Base-by-base conservation (phyloP, 1,284 basidiomycete genomes). In the Ustilago trichophora region DNA sequence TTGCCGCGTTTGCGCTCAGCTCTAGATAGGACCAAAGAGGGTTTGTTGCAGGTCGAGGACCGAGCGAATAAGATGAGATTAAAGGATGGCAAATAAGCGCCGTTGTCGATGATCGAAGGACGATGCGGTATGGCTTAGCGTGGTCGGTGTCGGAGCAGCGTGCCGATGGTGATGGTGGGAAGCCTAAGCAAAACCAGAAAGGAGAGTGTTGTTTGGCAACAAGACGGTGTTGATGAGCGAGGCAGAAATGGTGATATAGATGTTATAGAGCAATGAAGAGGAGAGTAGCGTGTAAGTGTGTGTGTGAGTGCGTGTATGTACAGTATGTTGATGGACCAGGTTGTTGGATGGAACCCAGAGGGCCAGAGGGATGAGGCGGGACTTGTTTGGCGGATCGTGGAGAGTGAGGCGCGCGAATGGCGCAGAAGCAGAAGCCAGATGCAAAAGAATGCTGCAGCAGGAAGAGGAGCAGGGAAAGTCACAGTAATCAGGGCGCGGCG, bases 41-140 rank as follows among this genome's bases (percentile, higher is more conserved):
- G 25, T 44, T 50, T 31, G 24, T 16, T 35, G 25, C 25, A 44
- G 18, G 48, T 42, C 44, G 56, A 34, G 22, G 31, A 19, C 25
- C 49, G 45, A 40, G 25, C 8, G 32, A 19, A 32, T 15, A 22
- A 38, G 13, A 16, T 29, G 24, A 24, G 25, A 35, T 33, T 25
- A 18, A 35, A n/a, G 6, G 24, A 24, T 29, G 18, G 16, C 7
- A 37, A 31, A 32, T 50, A 36, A n/a, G 49, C 31, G 41, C n/a
- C 25, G 26, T 45, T 11, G 38, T 44, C 27, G 50, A 31, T n/a
- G 45, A 19, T 41, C 56, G 31, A 44, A n/a, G 33, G 16, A 11
- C n/a, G 9, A 11, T n/a, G 15, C 15, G 37, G 21, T 27, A 26
- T 12, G 32, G 27, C 22, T 49, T 36, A 29, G 29, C n/a, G 12